Evolutionary conservation across 1,139 yeast species (phyloP).

Genomic region (Candida sp.): DNA sequence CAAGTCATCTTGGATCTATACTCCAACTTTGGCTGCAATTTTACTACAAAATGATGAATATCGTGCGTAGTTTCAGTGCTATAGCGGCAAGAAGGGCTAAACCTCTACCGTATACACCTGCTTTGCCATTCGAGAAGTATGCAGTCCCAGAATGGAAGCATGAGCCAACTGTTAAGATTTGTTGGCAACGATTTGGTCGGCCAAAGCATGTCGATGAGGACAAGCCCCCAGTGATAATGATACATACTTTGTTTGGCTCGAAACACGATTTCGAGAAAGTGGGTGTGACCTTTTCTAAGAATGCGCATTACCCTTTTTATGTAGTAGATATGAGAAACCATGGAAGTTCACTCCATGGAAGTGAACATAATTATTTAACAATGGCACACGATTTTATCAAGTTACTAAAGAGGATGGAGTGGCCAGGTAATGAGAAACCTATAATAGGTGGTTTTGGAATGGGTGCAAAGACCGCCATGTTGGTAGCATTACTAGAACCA

Average conservation of each 20-base stretch:
- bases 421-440: constrained; percentile 14
- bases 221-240: constrained; percentile 32
- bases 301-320: constrained; percentile 27
- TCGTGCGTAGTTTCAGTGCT: no score
- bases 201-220: not conserved
- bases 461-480: constrained; percentile 55
- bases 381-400: constrained; percentile 44
- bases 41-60: no score
- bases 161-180: not conserved
- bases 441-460: constrained; percentile 49
- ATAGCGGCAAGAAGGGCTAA: no score
- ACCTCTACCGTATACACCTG: no score
- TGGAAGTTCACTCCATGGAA: constrained; percentile 43
- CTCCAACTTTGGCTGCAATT: no score
- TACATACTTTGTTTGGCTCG: constrained; percentile 52
- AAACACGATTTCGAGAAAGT: constrained; percentile 36
- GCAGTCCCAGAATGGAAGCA: not conserved
- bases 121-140: not conserved
- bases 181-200: no score
- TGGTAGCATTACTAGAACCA: constrained; percentile 37
- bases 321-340: constrained; percentile 54
- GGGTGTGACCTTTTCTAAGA: constrained; percentile 29
- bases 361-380: constrained; percentile 40
- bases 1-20: no score
- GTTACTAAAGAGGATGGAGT: constrained; percentile 7